Conservation (phyloP, 192 early-diverging fungal species). For the Neocallimastix lanati region DNA sequence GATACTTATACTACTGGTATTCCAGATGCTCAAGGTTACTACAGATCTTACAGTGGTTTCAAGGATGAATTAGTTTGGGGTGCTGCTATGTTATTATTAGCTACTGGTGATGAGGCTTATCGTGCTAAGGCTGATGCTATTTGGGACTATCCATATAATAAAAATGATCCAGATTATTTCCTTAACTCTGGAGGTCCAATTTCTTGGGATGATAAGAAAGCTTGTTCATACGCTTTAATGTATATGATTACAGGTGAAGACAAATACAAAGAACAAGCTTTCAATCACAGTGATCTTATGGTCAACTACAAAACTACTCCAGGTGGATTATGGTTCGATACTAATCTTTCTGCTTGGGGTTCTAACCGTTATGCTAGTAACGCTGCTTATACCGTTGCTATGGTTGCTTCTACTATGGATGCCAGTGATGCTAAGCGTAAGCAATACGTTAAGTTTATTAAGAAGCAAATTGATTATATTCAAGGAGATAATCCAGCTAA, state of each 20-base stretch:
- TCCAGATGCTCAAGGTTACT: slow-evolving; percentile 13
- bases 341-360: neutral
- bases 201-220: slow-evolving; percentile 12
- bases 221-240: slow-evolving; percentile 15
- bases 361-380: neutral
- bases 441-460: neutral
- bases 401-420: neutral
- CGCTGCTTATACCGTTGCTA: slow-evolving; percentile 1
- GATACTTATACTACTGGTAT: slow-evolving; percentile 17
- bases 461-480: slow-evolving; percentile 25
- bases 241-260: slow-evolving; percentile 14
- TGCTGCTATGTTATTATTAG: slow-evolving; percentile 29
- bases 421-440: neutral
- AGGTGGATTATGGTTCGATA: neutral
- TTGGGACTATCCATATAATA: slow-evolving; percentile 16
- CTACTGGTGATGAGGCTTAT: slow-evolving; percentile 21
- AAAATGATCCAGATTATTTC: slow-evolving; percentile 20
- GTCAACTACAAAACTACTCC: slow-evolving; percentile 2
- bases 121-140: slow-evolving; percentile 13
- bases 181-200: slow-evolving; percentile 17
- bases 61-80: slow-evolving; percentile 27
- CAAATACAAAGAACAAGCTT: neutral
- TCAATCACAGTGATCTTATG: neutral
- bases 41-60: slow-evolving; percentile 16
- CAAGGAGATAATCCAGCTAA: slow-evolving; percentile 28